phyloP scores from a whole-genome alignment of 164 flowering plant genomes.

The Buxus sempervirens region DNA sequence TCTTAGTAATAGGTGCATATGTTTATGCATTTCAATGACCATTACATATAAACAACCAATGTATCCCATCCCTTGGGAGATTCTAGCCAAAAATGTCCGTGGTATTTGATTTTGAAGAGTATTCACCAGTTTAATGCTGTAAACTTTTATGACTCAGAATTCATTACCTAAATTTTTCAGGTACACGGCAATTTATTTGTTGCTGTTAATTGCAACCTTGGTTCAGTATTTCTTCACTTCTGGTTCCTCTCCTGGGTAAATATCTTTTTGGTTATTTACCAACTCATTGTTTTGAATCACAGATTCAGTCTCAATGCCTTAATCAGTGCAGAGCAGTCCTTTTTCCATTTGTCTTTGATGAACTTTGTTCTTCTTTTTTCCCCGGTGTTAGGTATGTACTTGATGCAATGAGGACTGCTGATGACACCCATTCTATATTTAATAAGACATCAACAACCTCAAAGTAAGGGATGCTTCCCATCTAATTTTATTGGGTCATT shows the following conservation, averaged over 20 bases:
- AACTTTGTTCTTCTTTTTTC: not conserved
- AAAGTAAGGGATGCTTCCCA: constrained; percentile 49
- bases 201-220: constrained; percentile 62
- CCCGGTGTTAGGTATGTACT: constrained; percentile 57
- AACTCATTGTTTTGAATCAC: not conserved
- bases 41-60: too few relatives aligned
- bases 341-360: not conserved
- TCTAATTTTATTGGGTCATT: not conserved
- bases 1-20: too few relatives aligned
- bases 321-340: not conserved
- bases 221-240: constrained; percentile 78
- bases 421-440: constrained; percentile 41
- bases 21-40: too few relatives aligned
- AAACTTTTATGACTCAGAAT: not conserved
- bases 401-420: constrained; percentile 70
- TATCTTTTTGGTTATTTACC: constrained; percentile 6
- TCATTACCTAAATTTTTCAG: constrained; percentile 32
- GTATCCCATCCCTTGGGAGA: too few relatives aligned
- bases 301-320: not conserved
- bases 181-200: constrained; percentile 61
- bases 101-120: not conserved
- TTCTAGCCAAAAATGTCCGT: too few relatives aligned
- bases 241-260: constrained; percentile 91
- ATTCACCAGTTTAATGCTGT: not conserved
- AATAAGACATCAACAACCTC: constrained; percentile 36